These are phyloP conservation scores for Aspergillus steynii DNA, from an alignment of 495 filamentous ascomycete species.

Conservation along the genomic window DNA sequence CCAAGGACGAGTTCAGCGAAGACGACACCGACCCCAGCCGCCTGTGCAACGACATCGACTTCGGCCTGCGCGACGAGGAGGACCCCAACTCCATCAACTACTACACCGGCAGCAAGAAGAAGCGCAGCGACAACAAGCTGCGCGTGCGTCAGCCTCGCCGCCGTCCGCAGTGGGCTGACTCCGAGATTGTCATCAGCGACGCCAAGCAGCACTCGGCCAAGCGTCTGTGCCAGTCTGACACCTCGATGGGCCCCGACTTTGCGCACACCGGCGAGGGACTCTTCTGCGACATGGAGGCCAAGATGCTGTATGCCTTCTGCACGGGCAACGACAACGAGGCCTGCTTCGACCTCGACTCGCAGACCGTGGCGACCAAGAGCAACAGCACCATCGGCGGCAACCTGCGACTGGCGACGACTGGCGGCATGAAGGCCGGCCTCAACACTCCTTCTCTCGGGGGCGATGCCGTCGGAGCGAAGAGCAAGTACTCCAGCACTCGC, in stretches of 20 bases:
- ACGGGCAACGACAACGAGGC: neutral
- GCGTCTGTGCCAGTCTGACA: conserved; percentile 9
- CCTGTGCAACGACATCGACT: conserved; percentile 16
- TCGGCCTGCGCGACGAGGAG: conserved; percentile 11
- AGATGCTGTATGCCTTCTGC: conserved; percentile 10
- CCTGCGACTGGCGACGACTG: neutral
- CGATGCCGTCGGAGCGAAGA: neutral
- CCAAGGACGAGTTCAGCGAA: conserved; percentile 7
- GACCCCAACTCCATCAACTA: conserved; percentile 13
- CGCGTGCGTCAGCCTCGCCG: neutral
- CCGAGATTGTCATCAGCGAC: conserved; percentile 9
- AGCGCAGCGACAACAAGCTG: conserved; percentile 1
- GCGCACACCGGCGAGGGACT: conserved; percentile 6
- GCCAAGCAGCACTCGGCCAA: conserved; percentile 6
- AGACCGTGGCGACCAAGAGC: neutral
- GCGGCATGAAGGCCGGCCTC: neutral
- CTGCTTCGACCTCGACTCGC: neutral
- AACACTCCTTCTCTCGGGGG: neutral
- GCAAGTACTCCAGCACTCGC: neutral
- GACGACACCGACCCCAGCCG: conserved; percentile 5
- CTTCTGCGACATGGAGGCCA: conserved; percentile 15
- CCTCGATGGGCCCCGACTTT: conserved; percentile 17
- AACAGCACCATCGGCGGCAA: neutral
- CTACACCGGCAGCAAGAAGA: neutral
- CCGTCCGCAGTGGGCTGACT: conserved; percentile 9